Conservation (phyloP, 2,329 filamentous ascomycete genomes). For the Trichoderma pleuroti region DNA sequence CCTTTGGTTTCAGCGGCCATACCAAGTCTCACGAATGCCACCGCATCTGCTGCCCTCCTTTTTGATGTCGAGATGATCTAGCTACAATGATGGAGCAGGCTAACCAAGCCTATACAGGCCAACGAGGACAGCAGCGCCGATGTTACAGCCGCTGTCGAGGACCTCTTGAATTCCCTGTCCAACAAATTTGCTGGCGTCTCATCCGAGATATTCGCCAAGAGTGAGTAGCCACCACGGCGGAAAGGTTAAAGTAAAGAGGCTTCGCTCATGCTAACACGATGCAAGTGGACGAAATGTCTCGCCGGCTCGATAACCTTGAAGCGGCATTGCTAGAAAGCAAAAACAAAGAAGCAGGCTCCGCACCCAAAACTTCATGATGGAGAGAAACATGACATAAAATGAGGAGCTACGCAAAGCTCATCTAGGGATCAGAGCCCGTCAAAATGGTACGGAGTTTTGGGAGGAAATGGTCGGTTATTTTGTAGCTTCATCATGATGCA, state of each 20-base stretch:
- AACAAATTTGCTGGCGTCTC: conserved; percentile 83
- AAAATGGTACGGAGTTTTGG: conserved; percentile 7
- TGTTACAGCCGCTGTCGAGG: conserved; percentile 76
- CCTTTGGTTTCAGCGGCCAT: neutral
- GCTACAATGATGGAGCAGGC: neutral
- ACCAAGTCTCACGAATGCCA: neutral
- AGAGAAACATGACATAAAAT: neutral
- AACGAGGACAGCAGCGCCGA: conserved; percentile 41
- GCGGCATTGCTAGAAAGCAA: conserved; percentile 62
- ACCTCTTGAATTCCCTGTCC: conserved; percentile 78
- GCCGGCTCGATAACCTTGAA: conserved; percentile 79
- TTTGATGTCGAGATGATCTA: too few species aligned
- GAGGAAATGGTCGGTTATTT: neutral
- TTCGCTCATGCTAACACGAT: conserved; percentile 18
- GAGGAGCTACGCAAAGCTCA: neutral
- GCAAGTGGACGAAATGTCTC: conserved; percentile 93
- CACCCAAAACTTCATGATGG: conserved; percentile 9
- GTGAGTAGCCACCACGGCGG: conserved; percentile 47
- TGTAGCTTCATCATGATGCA: conserved; percentile 1
- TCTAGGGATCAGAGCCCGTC: neutral
- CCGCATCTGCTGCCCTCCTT: neutral
- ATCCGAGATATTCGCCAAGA: conserved; percentile 82
- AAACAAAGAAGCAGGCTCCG: conserved; percentile 38
- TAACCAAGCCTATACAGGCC: neutral
- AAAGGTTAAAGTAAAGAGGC: neutral